These are phyloP conservation scores for Leucosporidium yakuticum DNA, from an alignment of 768 basidiomycete species.

Conservation along the genomic window DNA sequence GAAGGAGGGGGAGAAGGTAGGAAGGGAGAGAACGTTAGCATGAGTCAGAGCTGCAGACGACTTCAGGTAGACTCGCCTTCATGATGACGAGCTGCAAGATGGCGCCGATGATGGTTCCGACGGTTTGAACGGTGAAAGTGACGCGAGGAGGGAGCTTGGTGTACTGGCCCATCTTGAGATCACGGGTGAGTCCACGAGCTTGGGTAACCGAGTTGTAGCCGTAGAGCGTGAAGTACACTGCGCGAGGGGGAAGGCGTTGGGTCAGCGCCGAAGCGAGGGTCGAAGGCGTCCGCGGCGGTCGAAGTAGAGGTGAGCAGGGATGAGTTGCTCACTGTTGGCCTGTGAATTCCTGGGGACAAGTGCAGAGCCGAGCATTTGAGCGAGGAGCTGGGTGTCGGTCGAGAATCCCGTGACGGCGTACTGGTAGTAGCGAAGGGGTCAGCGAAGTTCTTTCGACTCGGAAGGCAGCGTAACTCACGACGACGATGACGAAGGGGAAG, in stretches of 20 bases:
- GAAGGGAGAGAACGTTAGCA: constrained; percentile 40
- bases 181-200: constrained; percentile 50
- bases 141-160: constrained; percentile 59
- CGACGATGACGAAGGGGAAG: constrained; percentile 40
- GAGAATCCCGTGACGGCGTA: constrained; percentile 38
- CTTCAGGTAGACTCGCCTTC: constrained; percentile 47
- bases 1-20: neutral
- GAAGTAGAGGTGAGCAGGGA: too few relatives aligned
- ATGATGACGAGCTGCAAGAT: constrained; percentile 51
- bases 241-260: constrained; percentile 48
- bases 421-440: too few relatives aligned
- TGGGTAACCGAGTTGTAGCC: constrained; percentile 51
- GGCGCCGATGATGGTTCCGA: constrained; percentile 55
- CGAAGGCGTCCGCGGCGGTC: neutral
- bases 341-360: constrained; percentile 57
- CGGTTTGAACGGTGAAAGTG: constrained; percentile 57
- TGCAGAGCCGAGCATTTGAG: constrained; percentile 52
- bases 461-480: neutral
- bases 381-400: constrained; percentile 46
- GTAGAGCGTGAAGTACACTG: constrained; percentile 51
- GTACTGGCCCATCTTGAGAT: constrained; percentile 55
- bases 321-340: constrained; percentile 52
- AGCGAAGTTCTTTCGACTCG: too few relatives aligned
- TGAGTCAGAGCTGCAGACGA: constrained; percentile 46
- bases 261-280: constrained; percentile 38